Evolutionary conservation across 73 alveolate species (phyloP).

Genomic region (Tetrahymena malaccensis): DNA sequence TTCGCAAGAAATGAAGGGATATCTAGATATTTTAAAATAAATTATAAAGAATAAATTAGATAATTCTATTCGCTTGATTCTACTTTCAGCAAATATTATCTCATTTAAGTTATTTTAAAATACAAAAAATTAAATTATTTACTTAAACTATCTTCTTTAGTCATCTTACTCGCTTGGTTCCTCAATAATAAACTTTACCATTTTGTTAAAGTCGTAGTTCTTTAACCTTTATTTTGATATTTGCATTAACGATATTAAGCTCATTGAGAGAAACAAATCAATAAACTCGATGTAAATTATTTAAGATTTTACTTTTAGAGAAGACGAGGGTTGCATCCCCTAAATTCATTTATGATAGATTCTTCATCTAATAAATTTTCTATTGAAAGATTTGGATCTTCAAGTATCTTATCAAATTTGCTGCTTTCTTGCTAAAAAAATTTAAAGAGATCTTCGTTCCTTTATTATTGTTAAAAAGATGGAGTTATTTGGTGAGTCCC

Average conservation of each 20-base stretch:
- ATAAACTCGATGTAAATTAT: not conserved
- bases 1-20: not conserved
- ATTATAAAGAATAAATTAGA: not conserved
- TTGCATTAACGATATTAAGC: not conserved
- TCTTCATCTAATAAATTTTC: not conserved
- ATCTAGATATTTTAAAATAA: not conserved
- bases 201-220: not conserved
- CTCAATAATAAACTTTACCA: not conserved
- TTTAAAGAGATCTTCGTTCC: not conserved
- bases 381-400: not conserved
- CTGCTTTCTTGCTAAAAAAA: not conserved
- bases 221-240: not conserved
- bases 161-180: not conserved
- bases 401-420: not conserved
- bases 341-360: not conserved
- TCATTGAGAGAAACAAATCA: not conserved
- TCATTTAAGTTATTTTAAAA: not conserved
- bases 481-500: not conserved
- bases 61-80: not conserved
- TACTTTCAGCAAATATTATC: not conserved
- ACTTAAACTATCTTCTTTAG: not conserved
- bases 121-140: not conserved
- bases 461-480: not conserved
- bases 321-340: not conserved
- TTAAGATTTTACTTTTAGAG: not conserved